These are phyloP conservation scores for Ophiostoma himal-ulmi DNA, from an alignment of 2,329 filamentous ascomycete genomes.

Conservation along the genomic window DNA sequence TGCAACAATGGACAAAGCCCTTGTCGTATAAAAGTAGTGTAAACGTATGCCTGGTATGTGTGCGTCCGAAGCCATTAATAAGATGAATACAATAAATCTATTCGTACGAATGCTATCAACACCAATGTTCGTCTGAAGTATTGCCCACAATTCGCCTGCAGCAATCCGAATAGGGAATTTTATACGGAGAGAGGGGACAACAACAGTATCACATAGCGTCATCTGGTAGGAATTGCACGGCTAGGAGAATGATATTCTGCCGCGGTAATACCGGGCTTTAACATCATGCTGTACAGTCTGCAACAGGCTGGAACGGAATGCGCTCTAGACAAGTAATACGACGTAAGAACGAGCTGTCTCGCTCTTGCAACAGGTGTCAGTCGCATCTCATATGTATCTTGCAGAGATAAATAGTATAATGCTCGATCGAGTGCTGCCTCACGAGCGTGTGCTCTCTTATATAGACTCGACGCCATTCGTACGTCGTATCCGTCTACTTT, in stretches of 20 bases:
- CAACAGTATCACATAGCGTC: not conserved
- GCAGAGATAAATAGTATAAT: not conserved
- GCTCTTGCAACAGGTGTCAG: not conserved
- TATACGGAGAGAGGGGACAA: not conserved
- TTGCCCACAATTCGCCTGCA: not conserved
- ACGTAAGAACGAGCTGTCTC: slow-evolving; percentile 3
- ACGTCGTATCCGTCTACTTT: not conserved
- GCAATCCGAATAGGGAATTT: slow-evolving; percentile 1
- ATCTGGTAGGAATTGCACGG: not conserved
- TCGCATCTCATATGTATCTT: not conserved
- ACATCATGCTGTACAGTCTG: not conserved
- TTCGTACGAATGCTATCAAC: not conserved
- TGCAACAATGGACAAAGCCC: not conserved
- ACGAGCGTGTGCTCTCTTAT: not conserved
- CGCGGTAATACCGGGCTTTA: not conserved
- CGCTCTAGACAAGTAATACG: not conserved
- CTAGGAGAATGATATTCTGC: slow-evolving; percentile 1
- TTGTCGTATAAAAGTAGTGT: not conserved
- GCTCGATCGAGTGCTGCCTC: not conserved
- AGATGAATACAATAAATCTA: too few species aligned
- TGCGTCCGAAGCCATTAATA: too few species aligned
- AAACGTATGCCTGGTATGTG: not conserved
- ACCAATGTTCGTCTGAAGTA: not conserved
- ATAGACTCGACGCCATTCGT: not conserved
- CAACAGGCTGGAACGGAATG: not conserved